A percentile compares a stretch with the other conserved stretches of the same genome.
Evolutionary conservation across 768 basidiomycete genomes (phyloP).

Genomic region (Podaxis rugospora): DNA sequence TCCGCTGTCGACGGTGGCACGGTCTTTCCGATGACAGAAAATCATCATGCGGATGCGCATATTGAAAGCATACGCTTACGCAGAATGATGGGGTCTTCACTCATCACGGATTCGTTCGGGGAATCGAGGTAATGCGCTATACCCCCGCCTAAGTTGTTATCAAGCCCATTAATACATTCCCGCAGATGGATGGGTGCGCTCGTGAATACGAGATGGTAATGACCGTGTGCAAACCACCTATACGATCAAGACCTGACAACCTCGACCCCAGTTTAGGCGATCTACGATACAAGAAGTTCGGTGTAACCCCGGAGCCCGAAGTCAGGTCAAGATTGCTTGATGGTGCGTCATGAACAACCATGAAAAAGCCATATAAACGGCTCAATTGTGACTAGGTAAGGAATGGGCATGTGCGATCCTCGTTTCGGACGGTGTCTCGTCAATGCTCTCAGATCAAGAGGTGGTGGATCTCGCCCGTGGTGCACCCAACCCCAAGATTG

Average conservation of each 20-base stretch:
- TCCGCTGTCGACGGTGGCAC: slow-evolving; percentile 69
- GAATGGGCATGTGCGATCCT: slow-evolving; percentile 87
- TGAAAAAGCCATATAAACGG: background rate
- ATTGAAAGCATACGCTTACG: slow-evolving; percentile 82
- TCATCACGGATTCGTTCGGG: slow-evolving; percentile 93
- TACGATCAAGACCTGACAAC: background rate
- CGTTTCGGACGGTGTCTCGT: slow-evolving; percentile 92
- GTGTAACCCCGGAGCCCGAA: slow-evolving; percentile 92
- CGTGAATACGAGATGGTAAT: slow-evolving; percentile 85
- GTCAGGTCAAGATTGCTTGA: slow-evolving; percentile 70
- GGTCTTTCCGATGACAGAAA: slow-evolving; percentile 87
- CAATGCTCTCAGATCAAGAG: slow-evolving; percentile 89
- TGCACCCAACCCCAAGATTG: slow-evolving; percentile 65
- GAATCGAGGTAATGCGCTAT: slow-evolving; percentile 64
- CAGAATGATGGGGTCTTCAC: slow-evolving; percentile 83
- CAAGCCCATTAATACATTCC: slow-evolving; percentile 4
- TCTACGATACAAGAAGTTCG: slow-evolving; percentile 82
- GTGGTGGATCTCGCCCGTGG: slow-evolving; percentile 84
- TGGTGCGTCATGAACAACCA: slow-evolving; percentile 39
- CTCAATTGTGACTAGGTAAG: slow-evolving; percentile 42
- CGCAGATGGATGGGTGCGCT: slow-evolving; percentile 91
- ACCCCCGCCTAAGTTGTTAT: background rate
- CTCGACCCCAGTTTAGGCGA: slow-evolving; percentile 69
- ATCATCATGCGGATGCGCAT: slow-evolving; percentile 91
- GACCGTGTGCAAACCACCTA: background rate